Evolutionary conservation across 371 early-diverging fungal genomes (phyloP), one percentile per base, ranked within the genome.

Genomic region (Apophysomyces sp.): DNA sequence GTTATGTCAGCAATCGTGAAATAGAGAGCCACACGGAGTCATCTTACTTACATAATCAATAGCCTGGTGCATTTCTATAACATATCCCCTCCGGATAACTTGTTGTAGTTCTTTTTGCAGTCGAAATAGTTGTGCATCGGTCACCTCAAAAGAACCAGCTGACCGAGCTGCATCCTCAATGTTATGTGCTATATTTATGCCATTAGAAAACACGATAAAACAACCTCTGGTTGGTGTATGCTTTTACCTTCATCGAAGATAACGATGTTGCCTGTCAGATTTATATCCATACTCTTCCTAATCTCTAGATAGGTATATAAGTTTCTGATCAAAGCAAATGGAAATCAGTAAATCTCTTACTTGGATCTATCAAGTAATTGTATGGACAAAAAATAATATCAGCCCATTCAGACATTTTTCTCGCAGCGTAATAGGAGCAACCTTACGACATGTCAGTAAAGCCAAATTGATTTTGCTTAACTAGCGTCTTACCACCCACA

Each of bases 361-460:
- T 57, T 4, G 91, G 84, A 74, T 95, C 92, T 18, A 98, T 80
- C 0, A 98, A 74, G 67, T 96, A 98, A 65, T 94, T 97, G 75
- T 98, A 98, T 0, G 98, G 98, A 31, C 93, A 87, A 65, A 97
- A 95, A 1, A 96, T 73, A 6, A 98, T 74, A 27, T 94, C 92
- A 8, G 94, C 93, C 4, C 65, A 57, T 16, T 74, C 76, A 8
- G 81, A 74, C 13, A 85, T 18, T 2, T 86, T 83, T 55, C 89
- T 74, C 1, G 93, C 60, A 6, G 91, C 84, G 73, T 80, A 98
- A 69, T 96, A 98, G 1, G 98, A 93, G 53, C 98, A 98, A 0
- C 77, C 84, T 71, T 18, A 58, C 2, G 12, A 36, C 12, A 24
- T n/a, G 13, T 51, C 53, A n/a, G 21, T n/a, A 3, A 4, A 52